Conservation (phyloP, 768 basidiomycete species). For the Brasilioporus rufonigricans region DNA sequence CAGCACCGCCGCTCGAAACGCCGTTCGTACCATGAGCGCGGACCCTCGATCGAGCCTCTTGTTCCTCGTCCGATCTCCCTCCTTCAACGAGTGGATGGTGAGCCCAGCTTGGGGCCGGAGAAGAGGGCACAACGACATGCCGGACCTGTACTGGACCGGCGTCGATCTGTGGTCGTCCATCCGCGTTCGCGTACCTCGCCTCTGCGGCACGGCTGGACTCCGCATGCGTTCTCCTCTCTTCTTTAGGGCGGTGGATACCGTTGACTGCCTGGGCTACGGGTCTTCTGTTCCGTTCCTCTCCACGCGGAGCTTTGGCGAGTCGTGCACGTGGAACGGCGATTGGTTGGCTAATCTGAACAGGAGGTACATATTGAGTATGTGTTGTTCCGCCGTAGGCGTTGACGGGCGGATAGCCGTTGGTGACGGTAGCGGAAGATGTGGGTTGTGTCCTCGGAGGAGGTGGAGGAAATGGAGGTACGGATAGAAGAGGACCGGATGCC, state of each 20-base stretch:
- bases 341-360: constrained; percentile 15
- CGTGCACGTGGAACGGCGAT: constrained; percentile 20
- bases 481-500: constrained; percentile 18
- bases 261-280: constrained; percentile 14
- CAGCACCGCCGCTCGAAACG: neutral
- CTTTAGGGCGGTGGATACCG: constrained; percentile 8
- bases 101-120: constrained; percentile 31
- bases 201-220: constrained; percentile 13
- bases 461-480: constrained; percentile 27
- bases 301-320: constrained; percentile 20
- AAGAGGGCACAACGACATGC: constrained; percentile 26
- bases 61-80: constrained; percentile 30
- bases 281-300: constrained; percentile 22
- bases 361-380: constrained; percentile 13
- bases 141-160: constrained; percentile 33
- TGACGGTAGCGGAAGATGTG: constrained; percentile 1
- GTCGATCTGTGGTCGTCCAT: constrained; percentile 31
- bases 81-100: constrained; percentile 29
- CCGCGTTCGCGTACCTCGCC: constrained; percentile 4
- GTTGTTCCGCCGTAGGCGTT: constrained; percentile 10
- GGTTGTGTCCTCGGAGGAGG: constrained; percentile 23
- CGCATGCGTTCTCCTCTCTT: constrained; percentile 12
- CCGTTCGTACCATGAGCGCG: constrained; percentile 13
- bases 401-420: constrained; percentile 14
- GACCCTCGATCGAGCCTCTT: constrained; percentile 14